Conservation (phyloP, 2,329 filamentous ascomycete genomes). For the Hymenotorrendiella dingleyae region DNA sequence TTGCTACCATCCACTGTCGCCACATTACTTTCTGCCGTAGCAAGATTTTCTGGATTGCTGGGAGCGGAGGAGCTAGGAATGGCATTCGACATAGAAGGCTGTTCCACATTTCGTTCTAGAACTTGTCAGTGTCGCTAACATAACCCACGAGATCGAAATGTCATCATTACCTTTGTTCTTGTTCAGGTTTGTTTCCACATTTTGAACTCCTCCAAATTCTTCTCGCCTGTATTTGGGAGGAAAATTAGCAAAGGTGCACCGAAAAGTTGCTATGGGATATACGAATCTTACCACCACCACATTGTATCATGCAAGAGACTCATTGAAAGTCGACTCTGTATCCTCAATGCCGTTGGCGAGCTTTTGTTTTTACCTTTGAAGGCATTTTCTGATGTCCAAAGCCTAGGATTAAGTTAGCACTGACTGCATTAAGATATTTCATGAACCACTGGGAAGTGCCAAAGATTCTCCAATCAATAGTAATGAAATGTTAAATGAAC, state of each 20-base stretch:
- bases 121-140: not conserved
- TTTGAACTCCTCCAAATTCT: conserved; percentile 10
- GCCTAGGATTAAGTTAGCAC: too few relatives aligned
- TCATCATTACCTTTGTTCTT: conserved; percentile 1
- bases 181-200: conserved; percentile 2
- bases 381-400: conserved; percentile 8
- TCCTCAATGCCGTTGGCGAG: conserved; percentile 5
- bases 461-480: too few relatives aligned
- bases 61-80: not conserved
- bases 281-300: conserved; percentile 8
- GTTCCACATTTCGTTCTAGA: conserved; percentile 4
- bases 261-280: not conserved
- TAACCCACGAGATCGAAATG: not conserved
- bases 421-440: too few relatives aligned
- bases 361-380: conserved; percentile 3
- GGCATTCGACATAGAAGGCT: not conserved
- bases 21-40: not conserved
- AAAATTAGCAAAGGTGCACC: not conserved
- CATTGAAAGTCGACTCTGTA: conserved; percentile 11
- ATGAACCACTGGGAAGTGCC: too few relatives aligned
- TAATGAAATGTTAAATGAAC: too few relatives aligned
- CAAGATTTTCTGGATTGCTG: not conserved
- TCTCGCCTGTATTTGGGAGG: conserved; percentile 3
- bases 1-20: not conserved
- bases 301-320: conserved; percentile 13